Evolutionary conservation across 2,329 filamentous ascomycete species (phyloP).

Genomic region (Epichloe aotearoae): DNA sequence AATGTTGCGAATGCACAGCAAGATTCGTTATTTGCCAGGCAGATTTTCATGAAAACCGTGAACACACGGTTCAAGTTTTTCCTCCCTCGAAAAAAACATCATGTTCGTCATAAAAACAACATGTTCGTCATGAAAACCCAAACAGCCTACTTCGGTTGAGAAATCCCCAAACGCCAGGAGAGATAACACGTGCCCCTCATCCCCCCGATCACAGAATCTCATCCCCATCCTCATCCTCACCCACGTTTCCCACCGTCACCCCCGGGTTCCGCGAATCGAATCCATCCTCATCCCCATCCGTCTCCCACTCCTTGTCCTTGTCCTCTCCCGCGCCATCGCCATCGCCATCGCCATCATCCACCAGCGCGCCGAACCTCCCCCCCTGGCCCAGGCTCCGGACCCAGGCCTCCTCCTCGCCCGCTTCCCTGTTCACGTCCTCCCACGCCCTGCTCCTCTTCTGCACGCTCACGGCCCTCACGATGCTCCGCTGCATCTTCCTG

Average conservation of each 20-base stretch:
- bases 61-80: too few species aligned
- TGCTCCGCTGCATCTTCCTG: constrained; percentile 42
- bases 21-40: too few species aligned
- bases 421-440: constrained; percentile 42
- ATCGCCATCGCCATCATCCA: constrained; percentile 7
- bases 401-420: constrained; percentile 11
- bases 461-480: constrained; percentile 32
- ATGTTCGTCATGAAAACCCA: not conserved
- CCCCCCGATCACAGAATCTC: not conserved
- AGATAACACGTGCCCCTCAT: not conserved
- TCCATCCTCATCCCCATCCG: constrained; percentile 21
- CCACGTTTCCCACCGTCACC: not conserved
- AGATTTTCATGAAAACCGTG: too few species aligned
- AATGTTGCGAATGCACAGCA: too few species aligned
- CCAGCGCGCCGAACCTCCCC: constrained; percentile 8
- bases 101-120: not conserved
- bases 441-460: constrained; percentile 39
- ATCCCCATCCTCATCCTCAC: constrained; percentile 3
- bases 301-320: constrained; percentile 15
- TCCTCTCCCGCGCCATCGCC: constrained; percentile 11
- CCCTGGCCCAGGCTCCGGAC: constrained; percentile 1
- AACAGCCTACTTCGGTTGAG: not conserved
- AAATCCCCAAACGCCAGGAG: not conserved
- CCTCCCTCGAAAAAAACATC: too few species aligned
- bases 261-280: not conserved